A percentile compares a stretch with the other conserved stretches of the same genome.
phyloP scores from a whole-genome alignment of 2,329 filamentous ascomycete species.

The Beauveria bassiana region DNA sequence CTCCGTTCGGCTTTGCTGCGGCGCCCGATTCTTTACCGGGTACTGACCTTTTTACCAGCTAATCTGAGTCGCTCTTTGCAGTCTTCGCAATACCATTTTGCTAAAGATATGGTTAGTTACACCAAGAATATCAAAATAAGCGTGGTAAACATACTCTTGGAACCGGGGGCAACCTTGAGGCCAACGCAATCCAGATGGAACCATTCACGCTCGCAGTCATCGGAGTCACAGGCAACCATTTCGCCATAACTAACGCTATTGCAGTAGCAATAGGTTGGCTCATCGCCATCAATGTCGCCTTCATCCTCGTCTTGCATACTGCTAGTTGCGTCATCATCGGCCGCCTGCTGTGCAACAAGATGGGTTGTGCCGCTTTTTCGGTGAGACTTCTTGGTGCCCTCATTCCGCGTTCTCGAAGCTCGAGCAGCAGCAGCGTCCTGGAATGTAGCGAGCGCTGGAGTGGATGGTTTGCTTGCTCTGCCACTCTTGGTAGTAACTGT shows the following conservation, averaged over 20 bases:
- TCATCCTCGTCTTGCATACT: slow-evolving; percentile 33
- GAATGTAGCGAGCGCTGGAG: slow-evolving; percentile 52
- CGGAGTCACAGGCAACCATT: slow-evolving; percentile 75
- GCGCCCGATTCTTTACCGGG: slow-evolving; percentile 27
- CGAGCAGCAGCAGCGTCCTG: slow-evolving; percentile 49
- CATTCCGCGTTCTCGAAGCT: slow-evolving; percentile 41
- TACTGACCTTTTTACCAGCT: slow-evolving; percentile 43
- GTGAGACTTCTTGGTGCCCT: slow-evolving; percentile 46
- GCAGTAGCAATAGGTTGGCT: slow-evolving; percentile 73
- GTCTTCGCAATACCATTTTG: slow-evolving; percentile 77
- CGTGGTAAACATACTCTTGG: slow-evolving; percentile 53
- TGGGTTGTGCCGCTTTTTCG: slow-evolving; percentile 35
- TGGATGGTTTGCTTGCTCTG: slow-evolving; percentile 59
- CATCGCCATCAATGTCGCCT: slow-evolving; percentile 60
- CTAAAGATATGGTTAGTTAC: slow-evolving; percentile 34
- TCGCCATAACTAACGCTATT: slow-evolving; percentile 74
- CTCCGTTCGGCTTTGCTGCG: background rate
- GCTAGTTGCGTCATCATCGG: slow-evolving; percentile 36
- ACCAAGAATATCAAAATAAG: background rate
- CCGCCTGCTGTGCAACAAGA: slow-evolving; percentile 23
- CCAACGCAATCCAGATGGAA: slow-evolving; percentile 80
- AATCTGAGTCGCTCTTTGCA: slow-evolving; percentile 61
- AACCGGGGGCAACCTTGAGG: slow-evolving; percentile 67
- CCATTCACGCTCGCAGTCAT: slow-evolving; percentile 69
- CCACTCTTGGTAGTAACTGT: slow-evolving; percentile 58